These are phyloP conservation scores for Pythium monospermum DNA, from an alignment of 352 stramenopile genomes.

Conservation along the genomic window DNA sequence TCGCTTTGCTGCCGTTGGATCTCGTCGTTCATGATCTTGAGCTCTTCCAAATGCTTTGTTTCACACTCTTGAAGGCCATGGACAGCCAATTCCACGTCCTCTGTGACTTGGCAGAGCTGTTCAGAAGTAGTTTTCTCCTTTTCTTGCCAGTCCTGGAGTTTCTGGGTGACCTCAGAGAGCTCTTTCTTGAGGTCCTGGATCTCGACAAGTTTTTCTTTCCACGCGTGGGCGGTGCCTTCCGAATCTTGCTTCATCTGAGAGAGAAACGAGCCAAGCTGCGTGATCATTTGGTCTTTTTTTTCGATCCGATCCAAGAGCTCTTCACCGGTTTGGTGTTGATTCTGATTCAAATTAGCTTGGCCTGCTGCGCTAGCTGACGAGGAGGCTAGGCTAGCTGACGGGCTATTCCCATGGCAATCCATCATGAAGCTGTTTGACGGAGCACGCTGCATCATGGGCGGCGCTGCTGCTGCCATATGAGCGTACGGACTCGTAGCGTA, in stretches of 20 bases:
- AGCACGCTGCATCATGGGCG: slow-evolving; percentile 7
- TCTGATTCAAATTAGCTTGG: too few species aligned
- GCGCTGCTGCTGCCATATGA: too few species aligned
- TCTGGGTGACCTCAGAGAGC: slow-evolving; percentile 25
- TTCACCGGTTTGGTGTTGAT: slow-evolving; percentile 5
- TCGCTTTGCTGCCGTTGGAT: slow-evolving; percentile 37
- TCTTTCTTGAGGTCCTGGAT: slow-evolving; percentile 43
- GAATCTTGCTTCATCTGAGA: slow-evolving; percentile 72
- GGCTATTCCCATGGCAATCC: too few species aligned
- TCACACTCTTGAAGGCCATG: slow-evolving; percentile 28
- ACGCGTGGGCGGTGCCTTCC: slow-evolving; percentile 45
- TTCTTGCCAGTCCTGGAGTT: slow-evolving; percentile 31
- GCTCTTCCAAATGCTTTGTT: slow-evolving; percentile 38
- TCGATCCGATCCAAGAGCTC: slow-evolving; percentile 31
- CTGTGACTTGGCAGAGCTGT: slow-evolving; percentile 29
- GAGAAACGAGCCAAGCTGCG: slow-evolving; percentile 61
- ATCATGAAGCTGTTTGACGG: background rate
- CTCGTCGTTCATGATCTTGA: slow-evolving; percentile 59
- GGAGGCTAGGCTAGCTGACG: too few species aligned
- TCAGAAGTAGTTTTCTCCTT: slow-evolving; percentile 29
- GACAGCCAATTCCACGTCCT: slow-evolving; percentile 32
- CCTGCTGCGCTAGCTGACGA: too few species aligned
- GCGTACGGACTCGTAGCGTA: slow-evolving; percentile 3
- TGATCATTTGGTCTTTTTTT: slow-evolving; percentile 63
- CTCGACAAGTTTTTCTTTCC: slow-evolving; percentile 60